Conservation (phyloP, 1,284 basidiomycete species). For the Puccinia coronata region DNA sequence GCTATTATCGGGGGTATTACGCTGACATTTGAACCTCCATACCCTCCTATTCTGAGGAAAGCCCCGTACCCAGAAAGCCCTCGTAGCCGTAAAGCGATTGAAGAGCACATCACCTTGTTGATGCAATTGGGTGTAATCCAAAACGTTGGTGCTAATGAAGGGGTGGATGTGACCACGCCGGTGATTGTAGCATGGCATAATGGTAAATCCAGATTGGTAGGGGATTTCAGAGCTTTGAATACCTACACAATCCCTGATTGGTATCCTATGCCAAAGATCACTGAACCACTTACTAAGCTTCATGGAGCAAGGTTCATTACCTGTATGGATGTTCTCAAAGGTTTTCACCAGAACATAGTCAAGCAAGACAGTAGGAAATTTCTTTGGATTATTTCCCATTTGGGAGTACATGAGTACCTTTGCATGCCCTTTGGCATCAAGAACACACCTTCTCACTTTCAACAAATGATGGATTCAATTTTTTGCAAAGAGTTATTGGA, state of each 20-base stretch:
- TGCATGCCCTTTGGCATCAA: slow-evolving; percentile 25
- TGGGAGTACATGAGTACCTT: slow-evolving; percentile 19
- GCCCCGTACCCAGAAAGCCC: slow-evolving; percentile 2
- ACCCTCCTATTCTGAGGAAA: slow-evolving; percentile 2
- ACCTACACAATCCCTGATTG: slow-evolving; percentile 1
- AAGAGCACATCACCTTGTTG: slow-evolving; percentile 1
- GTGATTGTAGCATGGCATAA: background rate
- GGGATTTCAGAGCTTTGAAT: slow-evolving; percentile 32
- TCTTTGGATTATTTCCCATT: slow-evolving; percentile 8
- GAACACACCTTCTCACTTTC: slow-evolving; percentile 33
- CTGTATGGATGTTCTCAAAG: slow-evolving; percentile 19
- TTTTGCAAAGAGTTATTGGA: background rate
- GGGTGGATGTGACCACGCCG: background rate
- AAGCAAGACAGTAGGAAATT: background rate
- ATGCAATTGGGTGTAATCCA: background rate
- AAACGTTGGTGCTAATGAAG: background rate
- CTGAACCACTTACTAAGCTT: background rate
- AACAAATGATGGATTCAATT: slow-evolving; percentile 25
- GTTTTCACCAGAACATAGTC: slow-evolving; percentile 17
- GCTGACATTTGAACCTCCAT: background rate
- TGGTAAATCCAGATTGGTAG: background rate
- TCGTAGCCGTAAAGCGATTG: too few species aligned
- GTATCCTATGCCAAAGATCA: slow-evolving; percentile 27
- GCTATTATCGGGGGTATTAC: too few species aligned
- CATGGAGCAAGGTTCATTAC: background rate